Percentiles rank a stretch among this genome's conserved stretches.
phyloP scores from a whole-genome alignment of 1,284 basidiomycete species.

The Ceratobasidium sp. region DNA sequence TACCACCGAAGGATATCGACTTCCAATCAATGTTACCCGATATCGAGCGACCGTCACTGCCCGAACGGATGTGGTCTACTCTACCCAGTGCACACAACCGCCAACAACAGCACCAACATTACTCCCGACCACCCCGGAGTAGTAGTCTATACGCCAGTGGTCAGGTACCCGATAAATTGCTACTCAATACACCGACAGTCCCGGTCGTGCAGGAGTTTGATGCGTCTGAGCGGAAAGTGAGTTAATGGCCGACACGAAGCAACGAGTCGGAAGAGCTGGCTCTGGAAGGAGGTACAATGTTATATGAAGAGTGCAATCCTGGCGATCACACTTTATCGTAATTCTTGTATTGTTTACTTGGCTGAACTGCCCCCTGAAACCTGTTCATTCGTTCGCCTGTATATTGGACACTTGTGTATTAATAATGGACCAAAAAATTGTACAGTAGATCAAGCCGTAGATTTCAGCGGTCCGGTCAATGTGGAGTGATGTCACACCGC shows the following conservation, averaged over 20 bases:
- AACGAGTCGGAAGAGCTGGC: no score
- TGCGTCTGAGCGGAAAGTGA: not conserved
- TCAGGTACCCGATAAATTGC: not conserved
- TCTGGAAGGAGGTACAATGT: not conserved
- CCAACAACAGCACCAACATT: not conserved
- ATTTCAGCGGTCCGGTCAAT: no score
- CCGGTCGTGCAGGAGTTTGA: not conserved
- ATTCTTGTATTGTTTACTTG: no score
- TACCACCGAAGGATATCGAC: not conserved
- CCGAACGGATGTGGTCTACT: conserved; percentile 26
- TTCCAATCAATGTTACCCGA: conserved; percentile 15
- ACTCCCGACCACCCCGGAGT: conserved; percentile 18
- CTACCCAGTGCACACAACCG: not conserved
- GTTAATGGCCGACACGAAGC: not conserved
- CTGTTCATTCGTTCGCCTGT: no score
- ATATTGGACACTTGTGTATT: no score
- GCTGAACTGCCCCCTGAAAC: no score
- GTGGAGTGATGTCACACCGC: no score
- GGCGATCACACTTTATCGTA: no score
- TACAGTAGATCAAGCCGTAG: no score
- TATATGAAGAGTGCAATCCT: no score
- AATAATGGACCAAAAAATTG: no score
- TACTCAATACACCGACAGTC: not conserved
- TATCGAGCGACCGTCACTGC: conserved; percentile 31
- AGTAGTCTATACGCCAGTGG: conserved; percentile 12